Base-by-base conservation (phyloP, 441 rosid species). In the Populus hybrid region DNA sequence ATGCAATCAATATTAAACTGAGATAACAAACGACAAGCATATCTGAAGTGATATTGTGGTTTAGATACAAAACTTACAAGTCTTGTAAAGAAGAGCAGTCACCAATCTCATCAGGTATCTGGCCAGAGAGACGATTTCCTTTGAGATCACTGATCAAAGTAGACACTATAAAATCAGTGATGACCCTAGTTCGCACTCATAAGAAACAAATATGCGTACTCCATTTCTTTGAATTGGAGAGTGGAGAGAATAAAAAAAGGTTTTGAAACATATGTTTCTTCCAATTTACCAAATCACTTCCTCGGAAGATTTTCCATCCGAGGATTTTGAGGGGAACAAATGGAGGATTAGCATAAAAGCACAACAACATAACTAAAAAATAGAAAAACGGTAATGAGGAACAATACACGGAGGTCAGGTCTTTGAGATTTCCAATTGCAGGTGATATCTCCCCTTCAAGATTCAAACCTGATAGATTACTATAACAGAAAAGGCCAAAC, bases 81-180 rank as follows among this genome's bases (percentile, higher is more conserved):
- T 82, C 89, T 81, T 78, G 83, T 77, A 95, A 75, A 50, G 94
- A 89, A 32, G 95, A 88, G 77, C 98, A 95, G 77, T 92, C 96
- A 67, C 98, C 99, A 73, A 95, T 95, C 87, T 95, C 99, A 80
- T 90, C 98, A 34, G 98, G 98, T 57, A 95, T 95, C 84, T 95
- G 99, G 35, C 98, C 98, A 5, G 95, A 86, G 34, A 95, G 89
- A 71, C 76, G 89, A 81, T 95, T 95, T 70, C 91, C 91, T 74
- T 88, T 85, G 10, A 95, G 90, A 83, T 92, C 98, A 77, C 97
- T 95, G 79, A 11, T 63, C 73, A 57, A 83, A 67, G 6, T 75
- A 70, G 11, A 63, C 70, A 77, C 16, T 4, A 72, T 8, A 66
- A 8, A 76, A 67, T 71, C 73, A 81, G 57, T 38, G 28, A 26